Conservation (phyloP, 169 alveolate genomes). For the Cryptosporidium baileyi region DNA sequence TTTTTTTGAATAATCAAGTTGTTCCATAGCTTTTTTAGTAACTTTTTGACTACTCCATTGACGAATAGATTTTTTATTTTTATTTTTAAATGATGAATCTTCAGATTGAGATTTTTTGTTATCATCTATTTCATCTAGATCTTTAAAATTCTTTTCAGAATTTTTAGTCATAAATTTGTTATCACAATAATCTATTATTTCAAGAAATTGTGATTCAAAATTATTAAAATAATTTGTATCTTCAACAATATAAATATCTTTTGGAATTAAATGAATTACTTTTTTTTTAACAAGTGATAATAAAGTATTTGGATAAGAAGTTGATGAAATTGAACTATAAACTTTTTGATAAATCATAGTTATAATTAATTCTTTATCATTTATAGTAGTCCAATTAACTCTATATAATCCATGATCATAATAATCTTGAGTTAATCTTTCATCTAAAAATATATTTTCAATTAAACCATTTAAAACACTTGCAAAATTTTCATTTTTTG, state of each 20-base stretch:
- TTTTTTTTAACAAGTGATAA: not conserved
- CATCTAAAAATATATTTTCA: slow-evolving; percentile 40
- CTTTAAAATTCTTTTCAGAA: not conserved
- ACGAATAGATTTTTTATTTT: slow-evolving; percentile 19
- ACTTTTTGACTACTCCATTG: slow-evolving; percentile 68
- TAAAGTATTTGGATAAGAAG: slow-evolving; percentile 6
- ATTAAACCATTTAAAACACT: slow-evolving; percentile 4
- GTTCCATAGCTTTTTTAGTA: slow-evolving; percentile 70
- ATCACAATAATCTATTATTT: slow-evolving; percentile 51
- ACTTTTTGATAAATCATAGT: slow-evolving; percentile 26
- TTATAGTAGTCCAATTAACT: slow-evolving; percentile 31
- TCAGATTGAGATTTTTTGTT: not conserved
- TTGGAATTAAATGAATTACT: not conserved
- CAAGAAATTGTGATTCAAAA: not conserved
- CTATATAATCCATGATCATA: slow-evolving; percentile 51
- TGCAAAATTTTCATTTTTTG: not conserved
- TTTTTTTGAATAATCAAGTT: slow-evolving; percentile 62
- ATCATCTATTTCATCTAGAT: not conserved
- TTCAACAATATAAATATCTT: slow-evolving; percentile 5
- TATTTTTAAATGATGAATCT: not conserved
- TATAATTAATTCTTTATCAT: slow-evolving; percentile 6
- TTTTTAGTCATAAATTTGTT: slow-evolving; percentile 12
- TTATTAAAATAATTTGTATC: not conserved
- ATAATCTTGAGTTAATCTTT: slow-evolving; percentile 33
- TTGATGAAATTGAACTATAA: slow-evolving; percentile 2